These are phyloP conservation scores for Zygnema circumcarinatum DNA, from an alignment of 139 green algal species.

Conservation along the genomic window DNA sequence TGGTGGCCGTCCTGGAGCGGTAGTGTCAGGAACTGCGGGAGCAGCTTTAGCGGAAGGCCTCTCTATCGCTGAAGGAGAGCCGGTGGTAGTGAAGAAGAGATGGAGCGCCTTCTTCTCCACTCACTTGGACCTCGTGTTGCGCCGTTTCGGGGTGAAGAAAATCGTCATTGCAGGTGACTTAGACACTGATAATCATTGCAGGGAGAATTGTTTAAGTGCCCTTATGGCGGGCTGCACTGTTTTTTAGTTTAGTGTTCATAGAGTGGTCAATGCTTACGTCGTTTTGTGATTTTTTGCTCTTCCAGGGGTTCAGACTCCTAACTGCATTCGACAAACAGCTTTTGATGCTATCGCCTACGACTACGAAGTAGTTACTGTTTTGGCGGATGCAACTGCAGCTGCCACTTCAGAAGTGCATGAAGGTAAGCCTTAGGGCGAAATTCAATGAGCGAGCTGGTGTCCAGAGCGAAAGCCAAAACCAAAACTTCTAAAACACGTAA, in stretches of 20 bases:
- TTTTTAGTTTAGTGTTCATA: not conserved
- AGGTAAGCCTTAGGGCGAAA: conserved; percentile 10
- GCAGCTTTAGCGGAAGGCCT: conserved; percentile 43
- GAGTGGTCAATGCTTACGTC: too few species aligned
- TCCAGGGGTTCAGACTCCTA: conserved; percentile 79
- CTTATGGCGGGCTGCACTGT: conserved; percentile 70
- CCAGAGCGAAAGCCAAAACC: too few species aligned
- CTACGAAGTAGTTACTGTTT: conserved; percentile 63
- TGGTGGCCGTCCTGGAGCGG: conserved; percentile 19
- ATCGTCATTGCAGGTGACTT: conserved; percentile 67
- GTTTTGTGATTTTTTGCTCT: too few species aligned
- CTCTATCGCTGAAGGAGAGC: conserved; percentile 52
- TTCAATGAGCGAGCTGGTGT: too few species aligned
- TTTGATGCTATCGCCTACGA: conserved; percentile 76
- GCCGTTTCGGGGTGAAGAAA: conserved; percentile 50
- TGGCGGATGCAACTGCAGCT: conserved; percentile 31
- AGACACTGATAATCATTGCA: conserved; percentile 82
- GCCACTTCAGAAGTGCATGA: conserved; percentile 32
- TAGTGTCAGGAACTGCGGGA: conserved; percentile 33
- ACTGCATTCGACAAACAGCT: conserved; percentile 79
- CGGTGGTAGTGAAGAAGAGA: conserved; percentile 72
- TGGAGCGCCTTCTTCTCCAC: conserved; percentile 75
- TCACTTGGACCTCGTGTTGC: conserved; percentile 71
- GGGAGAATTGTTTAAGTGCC: conserved; percentile 74
- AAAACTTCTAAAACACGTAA: not conserved